A percentile compares a stretch with the other conserved stretches of the same genome.
Evolutionary conservation across 1,284 basidiomycete species (phyloP).

Genomic region (Malassezia pachydermatis): DNA sequence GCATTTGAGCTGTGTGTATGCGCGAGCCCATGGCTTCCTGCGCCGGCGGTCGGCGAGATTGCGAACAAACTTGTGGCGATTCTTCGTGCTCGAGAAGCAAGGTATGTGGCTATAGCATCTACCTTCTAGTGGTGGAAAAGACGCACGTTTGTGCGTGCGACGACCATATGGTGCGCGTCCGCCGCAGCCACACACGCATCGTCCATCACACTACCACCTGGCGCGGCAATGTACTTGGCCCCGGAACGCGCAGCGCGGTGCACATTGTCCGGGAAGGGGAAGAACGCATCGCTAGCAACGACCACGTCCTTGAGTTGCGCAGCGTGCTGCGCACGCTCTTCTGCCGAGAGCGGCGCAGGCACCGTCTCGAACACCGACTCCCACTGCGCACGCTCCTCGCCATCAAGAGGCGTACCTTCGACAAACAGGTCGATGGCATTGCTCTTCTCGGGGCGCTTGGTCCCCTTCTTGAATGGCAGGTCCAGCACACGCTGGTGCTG

Average conservation of each 20-base stretch:
- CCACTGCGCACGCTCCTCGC: slow-evolving; percentile 75
- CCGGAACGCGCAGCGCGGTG: slow-evolving; percentile 83
- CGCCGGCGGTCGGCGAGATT: slow-evolving; percentile 69
- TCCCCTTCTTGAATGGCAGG: slow-evolving; percentile 91
- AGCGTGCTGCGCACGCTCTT: slow-evolving; percentile 56
- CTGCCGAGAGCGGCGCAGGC: slow-evolving; percentile 60
- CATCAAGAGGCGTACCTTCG: slow-evolving; percentile 60
- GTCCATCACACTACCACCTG: slow-evolving; percentile 95
- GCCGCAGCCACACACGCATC: slow-evolving; percentile 49
- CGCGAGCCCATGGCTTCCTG: slow-evolving; percentile 69
- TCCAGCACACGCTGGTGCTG: slow-evolving; percentile 85
- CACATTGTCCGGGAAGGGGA: slow-evolving; percentile 98
- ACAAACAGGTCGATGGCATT: slow-evolving; percentile 98
- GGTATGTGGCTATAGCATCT: slow-evolving; percentile 5
- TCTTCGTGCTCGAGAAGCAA: slow-evolving; percentile 1
- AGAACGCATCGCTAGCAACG: slow-evolving; percentile 94
- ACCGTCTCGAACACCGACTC: slow-evolving; percentile 71
- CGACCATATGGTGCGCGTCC: slow-evolving; percentile 43
- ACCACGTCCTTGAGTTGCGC: slow-evolving; percentile 60
- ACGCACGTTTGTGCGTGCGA: slow-evolving; percentile 41
- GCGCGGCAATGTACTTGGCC: slow-evolving; percentile 82
- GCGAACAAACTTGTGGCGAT: slow-evolving; percentile 57
- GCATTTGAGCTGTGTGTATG: slow-evolving; percentile 83
- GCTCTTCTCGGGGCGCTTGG: slow-evolving; percentile 93
- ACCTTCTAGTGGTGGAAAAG: slow-evolving; percentile 46